Percentiles rank a stretch among this genome's conserved stretches.
phyloP scores from a whole-genome alignment of 257 asterid genomes.

The Nicotiana paniculata region DNA sequence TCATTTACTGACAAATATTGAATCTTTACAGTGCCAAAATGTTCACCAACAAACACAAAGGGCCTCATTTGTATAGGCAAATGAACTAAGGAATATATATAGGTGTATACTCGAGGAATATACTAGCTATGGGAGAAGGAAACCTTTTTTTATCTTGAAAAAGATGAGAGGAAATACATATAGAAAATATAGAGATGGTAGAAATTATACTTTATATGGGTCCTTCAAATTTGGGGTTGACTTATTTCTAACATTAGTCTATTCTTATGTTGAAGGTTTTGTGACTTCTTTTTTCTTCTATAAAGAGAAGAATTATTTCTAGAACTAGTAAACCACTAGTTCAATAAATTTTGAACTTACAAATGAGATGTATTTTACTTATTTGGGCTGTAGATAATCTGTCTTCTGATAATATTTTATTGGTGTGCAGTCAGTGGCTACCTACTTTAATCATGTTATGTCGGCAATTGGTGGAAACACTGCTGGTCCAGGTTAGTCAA shows the following conservation, averaged over 20 bases:
- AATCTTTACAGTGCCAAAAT: background rate
- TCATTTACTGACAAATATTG: background rate
- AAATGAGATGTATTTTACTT: background rate
- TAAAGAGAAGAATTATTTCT: background rate
- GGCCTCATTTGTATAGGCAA: too few species aligned
- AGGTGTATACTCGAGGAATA: background rate
- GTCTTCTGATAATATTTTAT: background rate
- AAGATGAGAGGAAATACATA: background rate
- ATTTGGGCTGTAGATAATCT: background rate
- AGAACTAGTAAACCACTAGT: background rate
- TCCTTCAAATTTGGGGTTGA: background rate
- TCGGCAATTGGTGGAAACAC: slow-evolving; percentile 95
- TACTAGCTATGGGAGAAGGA: background rate
- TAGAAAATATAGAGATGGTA: background rate
- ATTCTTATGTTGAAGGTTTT: background rate
- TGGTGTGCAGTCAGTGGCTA: slow-evolving; percentile 79
- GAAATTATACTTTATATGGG: background rate
- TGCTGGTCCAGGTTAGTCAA: slow-evolving; percentile 87
- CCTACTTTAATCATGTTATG: slow-evolving; percentile 95
- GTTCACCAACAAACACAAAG: background rate
- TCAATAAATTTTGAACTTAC: background rate
- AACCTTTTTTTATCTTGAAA: background rate
- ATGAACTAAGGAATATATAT: background rate
- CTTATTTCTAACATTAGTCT: background rate
- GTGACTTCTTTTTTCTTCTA: background rate